Evolutionary conservation across 139 green algal species (phyloP).

Genomic region (Chlamydomonas schloesseri): DNA sequence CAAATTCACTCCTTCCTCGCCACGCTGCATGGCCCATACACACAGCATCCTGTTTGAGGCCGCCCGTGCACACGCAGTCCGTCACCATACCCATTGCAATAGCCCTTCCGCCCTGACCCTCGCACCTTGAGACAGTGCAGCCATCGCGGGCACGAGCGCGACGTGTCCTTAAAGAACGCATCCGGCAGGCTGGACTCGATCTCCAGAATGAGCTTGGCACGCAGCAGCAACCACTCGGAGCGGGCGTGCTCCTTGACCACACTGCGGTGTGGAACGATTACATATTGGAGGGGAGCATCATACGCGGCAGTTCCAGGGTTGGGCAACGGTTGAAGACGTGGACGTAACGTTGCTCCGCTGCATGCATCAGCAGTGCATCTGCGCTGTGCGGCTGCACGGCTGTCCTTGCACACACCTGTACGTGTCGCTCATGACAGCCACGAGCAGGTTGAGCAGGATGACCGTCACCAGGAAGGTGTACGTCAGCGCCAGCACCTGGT

Average conservation of each 20-base stretch:
- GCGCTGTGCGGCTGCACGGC: too few species aligned
- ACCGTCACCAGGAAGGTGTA: conserved; percentile 39
- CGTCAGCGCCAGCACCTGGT: conserved; percentile 24
- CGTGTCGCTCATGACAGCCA: conserved; percentile 42
- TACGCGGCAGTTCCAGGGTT: background rate
- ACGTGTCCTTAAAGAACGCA: conserved; percentile 23
- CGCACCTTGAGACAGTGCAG: conserved; percentile 28
- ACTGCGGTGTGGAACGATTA: background rate
- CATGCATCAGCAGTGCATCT: too few species aligned
- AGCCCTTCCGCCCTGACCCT: too few species aligned
- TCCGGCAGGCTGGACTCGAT: conserved; percentile 25
- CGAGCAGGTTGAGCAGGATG: conserved; percentile 39
- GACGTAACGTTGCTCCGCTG: too few species aligned
- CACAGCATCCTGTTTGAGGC: background rate
- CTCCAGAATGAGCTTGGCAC: conserved; percentile 33
- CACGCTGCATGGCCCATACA: too few species aligned
- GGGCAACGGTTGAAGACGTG: too few species aligned
- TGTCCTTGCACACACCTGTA: conserved; percentile 27
- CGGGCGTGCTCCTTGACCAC: conserved; percentile 39
- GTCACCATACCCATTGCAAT: too few species aligned
- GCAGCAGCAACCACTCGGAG: conserved; percentile 37
- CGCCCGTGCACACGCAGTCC: background rate
- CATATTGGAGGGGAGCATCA: background rate
- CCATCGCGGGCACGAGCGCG: conserved; percentile 11
- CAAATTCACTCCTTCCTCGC: too few species aligned